Conservation (phyloP, 345 rosid genomes). For the Camelina neglecta region DNA sequence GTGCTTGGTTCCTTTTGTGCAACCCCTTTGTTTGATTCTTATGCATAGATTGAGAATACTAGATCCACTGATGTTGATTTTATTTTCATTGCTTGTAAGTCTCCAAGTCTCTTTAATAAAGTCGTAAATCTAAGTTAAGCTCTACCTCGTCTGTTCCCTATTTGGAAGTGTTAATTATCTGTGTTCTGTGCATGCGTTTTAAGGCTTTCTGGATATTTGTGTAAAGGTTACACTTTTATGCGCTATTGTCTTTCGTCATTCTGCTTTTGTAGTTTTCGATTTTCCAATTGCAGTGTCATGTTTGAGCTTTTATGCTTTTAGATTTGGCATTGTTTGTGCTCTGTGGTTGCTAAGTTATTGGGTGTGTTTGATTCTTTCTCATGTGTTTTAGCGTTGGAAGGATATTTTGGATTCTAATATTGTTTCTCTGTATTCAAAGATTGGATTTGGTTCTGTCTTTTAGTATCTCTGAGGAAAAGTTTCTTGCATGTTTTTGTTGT, state of each 20-base stretch:
- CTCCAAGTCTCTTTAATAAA: background rate
- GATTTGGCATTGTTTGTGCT: background rate
- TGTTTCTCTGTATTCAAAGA: background rate
- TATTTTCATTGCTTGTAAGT: background rate
- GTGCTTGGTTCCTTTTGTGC: background rate
- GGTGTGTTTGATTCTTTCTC: conserved; percentile 8
- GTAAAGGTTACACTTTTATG: background rate
- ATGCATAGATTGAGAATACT: background rate
- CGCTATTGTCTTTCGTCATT: background rate
- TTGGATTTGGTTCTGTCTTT: background rate
- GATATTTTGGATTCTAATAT: background rate
- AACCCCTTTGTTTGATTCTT: background rate
- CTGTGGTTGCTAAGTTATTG: background rate
- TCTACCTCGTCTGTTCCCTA: background rate
- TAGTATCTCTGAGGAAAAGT: background rate
- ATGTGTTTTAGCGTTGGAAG: background rate
- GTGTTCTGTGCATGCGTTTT: background rate
- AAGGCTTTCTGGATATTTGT: background rate
- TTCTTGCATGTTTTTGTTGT: conserved; percentile 4
- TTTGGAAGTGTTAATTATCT: background rate
- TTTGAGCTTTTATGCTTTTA: conserved; percentile 1
- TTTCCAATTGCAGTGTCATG: background rate
- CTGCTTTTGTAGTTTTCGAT: background rate
- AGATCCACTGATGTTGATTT: background rate
- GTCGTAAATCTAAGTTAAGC: background rate